A percentile compares a stretch with the other conserved stretches of the same genome.
Conservation (phyloP, 2,329 filamentous ascomycete genomes). For the Oidium heveae region DNA sequence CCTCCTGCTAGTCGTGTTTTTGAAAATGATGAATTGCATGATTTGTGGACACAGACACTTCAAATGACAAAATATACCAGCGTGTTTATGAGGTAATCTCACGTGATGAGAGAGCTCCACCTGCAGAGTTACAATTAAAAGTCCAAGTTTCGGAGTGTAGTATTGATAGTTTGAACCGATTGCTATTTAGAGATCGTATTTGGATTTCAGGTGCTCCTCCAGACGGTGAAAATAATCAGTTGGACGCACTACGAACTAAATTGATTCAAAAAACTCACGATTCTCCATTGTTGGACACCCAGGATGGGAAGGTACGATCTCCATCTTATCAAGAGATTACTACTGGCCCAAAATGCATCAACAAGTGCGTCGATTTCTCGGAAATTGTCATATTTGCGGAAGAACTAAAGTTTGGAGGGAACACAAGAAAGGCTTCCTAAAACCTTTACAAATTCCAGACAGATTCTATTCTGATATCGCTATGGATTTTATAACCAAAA, state of each 20-base stretch:
- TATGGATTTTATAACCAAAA: conserved; percentile 1
- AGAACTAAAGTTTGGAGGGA: neutral
- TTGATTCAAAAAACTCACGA: too few species aligned
- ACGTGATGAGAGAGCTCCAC: neutral
- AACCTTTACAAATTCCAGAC: neutral
- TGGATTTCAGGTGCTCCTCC: neutral
- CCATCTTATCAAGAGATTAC: neutral
- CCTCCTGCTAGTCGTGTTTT: neutral
- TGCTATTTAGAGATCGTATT: neutral
- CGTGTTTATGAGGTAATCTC: neutral
- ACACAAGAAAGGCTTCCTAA: neutral
- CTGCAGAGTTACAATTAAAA: neutral
- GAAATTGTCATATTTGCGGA: neutral
- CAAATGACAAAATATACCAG: neutral
- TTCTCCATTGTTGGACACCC: too few species aligned
- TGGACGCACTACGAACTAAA: neutral
- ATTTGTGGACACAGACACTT: neutral
- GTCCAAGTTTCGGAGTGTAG: neutral
- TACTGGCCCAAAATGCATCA: neutral
- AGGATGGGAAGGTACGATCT: too few species aligned
- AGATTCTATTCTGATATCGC: neutral
- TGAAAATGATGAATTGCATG: neutral
- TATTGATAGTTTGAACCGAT: neutral
- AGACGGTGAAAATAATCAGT: neutral
- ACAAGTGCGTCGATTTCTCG: neutral